Evolutionary conservation across 2,329 filamentous ascomycete genomes (phyloP).

Genomic region (Penicillium sp.): DNA sequence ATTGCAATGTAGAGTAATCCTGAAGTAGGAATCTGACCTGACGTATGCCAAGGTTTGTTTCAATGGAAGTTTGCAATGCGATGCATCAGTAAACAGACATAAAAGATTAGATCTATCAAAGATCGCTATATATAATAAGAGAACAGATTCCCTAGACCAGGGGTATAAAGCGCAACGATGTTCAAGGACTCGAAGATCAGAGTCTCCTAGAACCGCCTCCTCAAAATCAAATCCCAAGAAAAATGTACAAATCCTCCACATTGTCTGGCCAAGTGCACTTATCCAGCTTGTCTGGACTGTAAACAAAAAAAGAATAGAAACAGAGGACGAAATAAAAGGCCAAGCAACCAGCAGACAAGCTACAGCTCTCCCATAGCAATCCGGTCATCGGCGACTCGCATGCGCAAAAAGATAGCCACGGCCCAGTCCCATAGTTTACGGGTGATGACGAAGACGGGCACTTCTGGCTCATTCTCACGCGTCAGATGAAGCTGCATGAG

Average conservation of each 20-base stretch:
- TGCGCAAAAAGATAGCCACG: constrained; percentile 34
- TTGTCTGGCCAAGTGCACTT: neutral
- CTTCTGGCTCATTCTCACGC: constrained; percentile 60
- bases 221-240: constrained; percentile 4
- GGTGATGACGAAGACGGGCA: constrained; percentile 56
- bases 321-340: neutral
- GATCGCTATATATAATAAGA: constrained; percentile 10
- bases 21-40: neutral
- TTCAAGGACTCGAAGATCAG: neutral
- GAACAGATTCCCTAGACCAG: constrained; percentile 5
- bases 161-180: constrained; percentile 3
- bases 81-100: neutral
- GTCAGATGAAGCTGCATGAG: constrained; percentile 66
- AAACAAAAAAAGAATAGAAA: neutral
- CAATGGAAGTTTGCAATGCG: neutral
- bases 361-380: constrained; percentile 25
- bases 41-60: neutral
- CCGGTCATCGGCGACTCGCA: constrained; percentile 35
- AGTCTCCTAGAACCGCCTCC: neutral
- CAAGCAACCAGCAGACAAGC: neutral
- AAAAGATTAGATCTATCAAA: constrained; percentile 21
- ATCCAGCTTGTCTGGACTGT: neutral
- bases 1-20: neutral
- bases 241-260: constrained; percentile 14
- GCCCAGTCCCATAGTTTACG: constrained; percentile 44